A percentile compares a stretch with the other conserved stretches of the same genome.
Evolutionary conservation across 345 rosid genomes (phyloP).

Genomic region (Nasturtium officinale): DNA sequence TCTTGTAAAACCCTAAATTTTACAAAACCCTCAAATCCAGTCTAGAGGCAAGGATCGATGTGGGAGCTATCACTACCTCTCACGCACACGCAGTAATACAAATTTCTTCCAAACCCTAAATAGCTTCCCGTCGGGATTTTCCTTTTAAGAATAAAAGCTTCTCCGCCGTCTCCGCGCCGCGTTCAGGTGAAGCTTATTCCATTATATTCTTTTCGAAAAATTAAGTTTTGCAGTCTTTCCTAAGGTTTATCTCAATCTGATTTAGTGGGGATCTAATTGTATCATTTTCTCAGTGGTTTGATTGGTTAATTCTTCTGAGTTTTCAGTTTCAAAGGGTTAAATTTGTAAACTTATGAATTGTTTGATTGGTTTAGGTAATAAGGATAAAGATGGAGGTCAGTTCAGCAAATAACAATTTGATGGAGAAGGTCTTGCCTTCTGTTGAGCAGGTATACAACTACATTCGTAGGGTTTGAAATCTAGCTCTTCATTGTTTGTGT

Average conservation of each 20-base stretch:
- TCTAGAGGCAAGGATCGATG: background rate
- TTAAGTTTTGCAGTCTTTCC: background rate
- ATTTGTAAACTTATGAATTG: background rate
- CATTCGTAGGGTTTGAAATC: background rate
- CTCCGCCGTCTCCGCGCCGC: constrained; percentile 12
- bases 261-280: background rate
- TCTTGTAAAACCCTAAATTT: constrained; percentile 31
- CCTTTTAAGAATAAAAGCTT: background rate
- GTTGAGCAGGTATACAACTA: constrained; percentile 45
- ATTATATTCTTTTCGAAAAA: constrained; percentile 4
- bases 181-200: constrained; percentile 26
- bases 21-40: constrained; percentile 23
- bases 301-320: background rate
- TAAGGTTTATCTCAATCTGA: constrained; percentile 1
- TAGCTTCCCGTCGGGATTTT: background rate
- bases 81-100: background rate
- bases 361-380: constrained; percentile 12
- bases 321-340: background rate
- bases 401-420: constrained; percentile 41
- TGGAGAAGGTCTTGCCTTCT: constrained; percentile 45
- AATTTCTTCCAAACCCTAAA: constrained; percentile 18
- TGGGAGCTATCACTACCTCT: constrained; percentile 17
- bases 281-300: background rate
- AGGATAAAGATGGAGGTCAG: constrained; percentile 44
- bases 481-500: constrained; percentile 7